phyloP scores from a whole-genome alignment of 2,329 filamentous ascomycete genomes.

The Sporothrix mexicana region DNA sequence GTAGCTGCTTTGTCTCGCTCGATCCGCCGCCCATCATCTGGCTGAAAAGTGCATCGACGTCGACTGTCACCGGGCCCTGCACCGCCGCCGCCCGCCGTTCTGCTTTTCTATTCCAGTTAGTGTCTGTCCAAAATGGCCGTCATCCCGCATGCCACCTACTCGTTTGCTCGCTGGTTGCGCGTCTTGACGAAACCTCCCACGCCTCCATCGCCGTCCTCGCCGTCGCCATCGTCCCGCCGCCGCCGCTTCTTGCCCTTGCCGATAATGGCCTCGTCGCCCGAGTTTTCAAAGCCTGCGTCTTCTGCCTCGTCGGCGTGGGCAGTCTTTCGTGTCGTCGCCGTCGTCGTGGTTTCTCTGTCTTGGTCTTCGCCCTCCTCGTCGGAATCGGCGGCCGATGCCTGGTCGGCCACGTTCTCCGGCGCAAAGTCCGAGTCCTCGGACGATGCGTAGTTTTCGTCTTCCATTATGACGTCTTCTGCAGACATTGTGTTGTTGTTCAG shows the following conservation, averaged over 20 bases:
- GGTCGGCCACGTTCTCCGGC: constrained; percentile 56
- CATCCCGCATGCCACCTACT: constrained; percentile 51
- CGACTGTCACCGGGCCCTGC: constrained; percentile 67
- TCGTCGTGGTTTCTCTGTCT: constrained; percentile 24
- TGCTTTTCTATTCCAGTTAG: constrained; percentile 53
- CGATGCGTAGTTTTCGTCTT: constrained; percentile 65
- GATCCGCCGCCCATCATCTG: constrained; percentile 61
- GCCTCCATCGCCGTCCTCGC: constrained; percentile 63
- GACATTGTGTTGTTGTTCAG: constrained; percentile 48
- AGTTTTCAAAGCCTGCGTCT: constrained; percentile 66
- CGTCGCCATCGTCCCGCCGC: constrained; percentile 55
- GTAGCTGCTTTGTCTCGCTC: background rate
- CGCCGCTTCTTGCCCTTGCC: constrained; percentile 62
- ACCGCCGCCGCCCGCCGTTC: constrained; percentile 60
- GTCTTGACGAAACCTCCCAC: constrained; percentile 74
- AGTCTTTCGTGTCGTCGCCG: constrained; percentile 40
- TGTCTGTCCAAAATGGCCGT: too few relatives aligned
- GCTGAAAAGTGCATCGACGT: constrained; percentile 74
- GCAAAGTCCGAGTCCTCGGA: constrained; percentile 77
- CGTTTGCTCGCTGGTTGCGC: constrained; percentile 69
- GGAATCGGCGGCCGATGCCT: constrained; percentile 55
- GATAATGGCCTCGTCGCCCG: constrained; percentile 75
- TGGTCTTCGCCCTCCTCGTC: constrained; percentile 42
- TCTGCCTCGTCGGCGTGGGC: constrained; percentile 45
- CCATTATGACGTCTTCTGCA: constrained; percentile 50